Evolutionary conservation across 2,329 filamentous ascomycete genomes (phyloP).

Genomic region (Colletotrichum magnum): DNA sequence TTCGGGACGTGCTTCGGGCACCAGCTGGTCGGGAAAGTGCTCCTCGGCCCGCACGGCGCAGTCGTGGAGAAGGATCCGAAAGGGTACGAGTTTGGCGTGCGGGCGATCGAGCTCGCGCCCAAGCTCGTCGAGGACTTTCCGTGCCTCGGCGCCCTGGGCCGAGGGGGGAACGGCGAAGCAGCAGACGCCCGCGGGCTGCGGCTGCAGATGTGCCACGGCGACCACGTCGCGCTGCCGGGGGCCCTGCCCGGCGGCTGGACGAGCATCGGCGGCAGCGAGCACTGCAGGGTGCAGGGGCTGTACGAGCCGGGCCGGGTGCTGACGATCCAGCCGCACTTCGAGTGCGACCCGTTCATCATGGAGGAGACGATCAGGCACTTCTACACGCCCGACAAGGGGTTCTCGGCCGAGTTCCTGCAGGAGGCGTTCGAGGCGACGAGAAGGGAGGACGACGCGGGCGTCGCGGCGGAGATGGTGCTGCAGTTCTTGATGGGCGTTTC

Average conservation of each 20-base stretch:
- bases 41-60: slow-evolving; percentile 43
- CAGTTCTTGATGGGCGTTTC: slow-evolving; percentile 12
- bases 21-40: slow-evolving; percentile 61
- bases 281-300: slow-evolving; percentile 60
- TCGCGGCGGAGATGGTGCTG: slow-evolving; percentile 27
- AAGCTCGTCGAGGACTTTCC: slow-evolving; percentile 58
- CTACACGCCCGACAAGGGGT: slow-evolving; percentile 28
- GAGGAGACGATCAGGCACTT: slow-evolving; percentile 45
- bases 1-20: slow-evolving; percentile 65
- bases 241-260: slow-evolving; percentile 54
- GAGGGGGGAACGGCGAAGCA: background rate
- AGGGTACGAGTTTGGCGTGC: slow-evolving; percentile 63
- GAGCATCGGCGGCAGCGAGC: slow-evolving; percentile 57
- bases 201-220: slow-evolving; percentile 65
- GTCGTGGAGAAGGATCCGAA: slow-evolving; percentile 54
- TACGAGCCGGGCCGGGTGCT: slow-evolving; percentile 56
- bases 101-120: slow-evolving; percentile 55
- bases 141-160: slow-evolving; percentile 46
- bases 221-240: slow-evolving; percentile 49
- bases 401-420: slow-evolving; percentile 15
- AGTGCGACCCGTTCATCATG: slow-evolving; percentile 59
- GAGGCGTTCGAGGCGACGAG: slow-evolving; percentile 21
- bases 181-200: slow-evolving; percentile 39
- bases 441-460: slow-evolving; percentile 12
- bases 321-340: slow-evolving; percentile 64